phyloP scores from a whole-genome alignment of 345 rosid genomes.

The Gossypium turneri region DNA sequence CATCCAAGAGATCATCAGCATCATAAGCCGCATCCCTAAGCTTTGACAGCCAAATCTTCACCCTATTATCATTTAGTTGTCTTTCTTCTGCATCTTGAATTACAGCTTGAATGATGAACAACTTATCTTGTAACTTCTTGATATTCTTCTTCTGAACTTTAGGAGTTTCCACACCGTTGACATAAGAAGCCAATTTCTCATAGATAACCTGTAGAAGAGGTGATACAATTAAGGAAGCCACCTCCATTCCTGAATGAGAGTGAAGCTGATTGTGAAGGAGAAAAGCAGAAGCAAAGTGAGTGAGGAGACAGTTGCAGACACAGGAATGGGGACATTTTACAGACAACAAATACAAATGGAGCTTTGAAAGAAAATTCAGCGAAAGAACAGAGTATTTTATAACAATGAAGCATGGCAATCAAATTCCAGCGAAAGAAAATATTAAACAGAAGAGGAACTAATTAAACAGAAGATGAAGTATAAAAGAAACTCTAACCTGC shows the following conservation, averaged over 20 bases:
- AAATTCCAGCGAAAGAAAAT: too few relatives aligned
- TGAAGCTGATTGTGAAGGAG: not conserved
- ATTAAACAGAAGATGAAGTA: too few relatives aligned
- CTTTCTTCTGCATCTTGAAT: constrained; percentile 25
- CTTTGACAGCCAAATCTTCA: constrained; percentile 20
- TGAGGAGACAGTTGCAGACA: not conserved
- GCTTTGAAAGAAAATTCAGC: too few relatives aligned
- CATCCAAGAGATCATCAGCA: constrained; percentile 17
- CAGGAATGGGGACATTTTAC: not conserved
- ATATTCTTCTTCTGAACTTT: not conserved
- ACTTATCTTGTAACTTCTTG: constrained; percentile 5
- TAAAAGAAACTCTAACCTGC: too few relatives aligned
- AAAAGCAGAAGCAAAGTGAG: not conserved
- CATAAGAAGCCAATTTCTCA: constrained; percentile 15
- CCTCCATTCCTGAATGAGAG: not conserved
- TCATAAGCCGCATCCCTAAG: constrained; percentile 22
- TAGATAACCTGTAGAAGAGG: constrained; percentile 23
- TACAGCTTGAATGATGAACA: constrained; percentile 16
- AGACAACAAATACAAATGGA: too few relatives aligned
- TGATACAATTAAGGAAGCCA: constrained; percentile 15
- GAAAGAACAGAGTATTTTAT: too few relatives aligned
- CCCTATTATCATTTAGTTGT: constrained; percentile 7
- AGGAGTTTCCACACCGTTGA: not conserved
- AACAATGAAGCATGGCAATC: too few relatives aligned
- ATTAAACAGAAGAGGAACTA: too few relatives aligned